Evolutionary conservation across 2,329 filamentous ascomycete species (phyloP), one percentile per base, ranked within the genome.

Genomic region (Diaporthe aspalathi): DNA sequence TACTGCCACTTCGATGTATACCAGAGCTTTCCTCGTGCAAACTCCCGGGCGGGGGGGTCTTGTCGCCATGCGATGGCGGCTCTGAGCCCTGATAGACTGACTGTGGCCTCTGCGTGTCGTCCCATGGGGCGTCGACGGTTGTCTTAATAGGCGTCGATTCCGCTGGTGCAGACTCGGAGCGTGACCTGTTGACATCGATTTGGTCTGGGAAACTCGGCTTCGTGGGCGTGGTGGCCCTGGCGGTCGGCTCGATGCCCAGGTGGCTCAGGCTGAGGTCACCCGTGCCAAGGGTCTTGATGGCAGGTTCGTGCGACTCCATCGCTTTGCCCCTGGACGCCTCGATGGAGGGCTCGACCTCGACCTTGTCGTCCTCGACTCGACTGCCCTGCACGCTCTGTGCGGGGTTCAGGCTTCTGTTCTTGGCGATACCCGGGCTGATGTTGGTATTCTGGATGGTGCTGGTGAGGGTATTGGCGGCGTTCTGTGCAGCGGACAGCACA

Each of bases 401-500:
- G 14, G 71, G 43, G 29, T 40, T 35, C n/a, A 29, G 35, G 20
- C 68, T 50, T 47, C 47, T 71, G 17, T 35, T 71, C 70, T 81
- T 83, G n/a, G 72, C 57, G 65, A 82, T 81, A n/a, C 83, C 83
- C n/a, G 88, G 87, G 9, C 85, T 82, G 67, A 89, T 85, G 38
- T 86, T 85, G 5, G 87, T 88, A 79, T 90, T 95, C 62, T 90
- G 89, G 57, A 98, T 91, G 60, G 91, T 94, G 74, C 88, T 93
- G 75, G 88, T 94, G 5, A 95, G 80, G 22, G 89, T 91, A 74
- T 85, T 94, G 17, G 95, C 94, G 53, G 95, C 95, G 87, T 92
- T 98, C 81, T 98, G 95, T 22, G 96, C 96, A 56, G 92, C 95
- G 50, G 94, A 95, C 74, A 99, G 90, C 78, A 99, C 93, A 32